Evolutionary conservation across 2,329 filamentous ascomycete species (phyloP).

Genomic region (Amylocarpus encephaloides): DNA sequence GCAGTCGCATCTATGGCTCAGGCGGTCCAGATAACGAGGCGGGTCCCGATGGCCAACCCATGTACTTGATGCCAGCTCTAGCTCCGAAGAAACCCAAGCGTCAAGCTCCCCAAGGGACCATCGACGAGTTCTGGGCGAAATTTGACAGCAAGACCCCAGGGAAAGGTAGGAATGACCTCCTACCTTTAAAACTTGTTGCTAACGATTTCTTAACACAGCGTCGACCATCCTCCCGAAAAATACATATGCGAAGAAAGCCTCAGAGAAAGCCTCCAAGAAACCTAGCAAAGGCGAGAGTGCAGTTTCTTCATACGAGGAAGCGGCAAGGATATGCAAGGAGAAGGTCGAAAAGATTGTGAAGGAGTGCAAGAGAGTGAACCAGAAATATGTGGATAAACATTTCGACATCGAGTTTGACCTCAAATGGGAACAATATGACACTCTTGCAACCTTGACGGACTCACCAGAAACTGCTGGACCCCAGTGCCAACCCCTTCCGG

Average conservation of each 20-base stretch:
- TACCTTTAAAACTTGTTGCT: neutral
- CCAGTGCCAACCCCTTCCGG: constrained; percentile 6
- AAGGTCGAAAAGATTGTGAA: constrained; percentile 56
- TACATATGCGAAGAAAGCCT: constrained; percentile 54
- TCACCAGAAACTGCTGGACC: constrained; percentile 4
- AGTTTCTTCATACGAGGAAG: constrained; percentile 65
- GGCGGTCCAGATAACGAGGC: neutral
- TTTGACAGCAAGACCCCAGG: constrained; percentile 66
- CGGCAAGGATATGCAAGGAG: constrained; percentile 59
- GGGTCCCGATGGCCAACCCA: neutral
- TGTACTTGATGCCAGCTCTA: neutral
- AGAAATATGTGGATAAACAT: constrained; percentile 80
- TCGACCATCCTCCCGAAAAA: constrained; percentile 66
- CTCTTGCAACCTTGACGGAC: constrained; percentile 39
- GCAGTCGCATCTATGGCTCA: neutral
- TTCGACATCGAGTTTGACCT: constrained; percentile 79
- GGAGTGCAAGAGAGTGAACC: constrained; percentile 69
- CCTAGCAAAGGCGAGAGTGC: constrained; percentile 49
- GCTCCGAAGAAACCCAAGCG: constrained; percentile 37
- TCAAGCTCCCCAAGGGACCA: constrained; percentile 57
- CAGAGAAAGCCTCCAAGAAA: constrained; percentile 48
- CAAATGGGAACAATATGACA: constrained; percentile 49
- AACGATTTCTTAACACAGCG: constrained; percentile 35
- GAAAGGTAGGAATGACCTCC: constrained; percentile 43
- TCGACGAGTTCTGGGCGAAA: constrained; percentile 68